These are phyloP conservation scores for Cercospora canescens DNA, from an alignment of 2,329 filamentous ascomycete species.

Conservation along the genomic window DNA sequence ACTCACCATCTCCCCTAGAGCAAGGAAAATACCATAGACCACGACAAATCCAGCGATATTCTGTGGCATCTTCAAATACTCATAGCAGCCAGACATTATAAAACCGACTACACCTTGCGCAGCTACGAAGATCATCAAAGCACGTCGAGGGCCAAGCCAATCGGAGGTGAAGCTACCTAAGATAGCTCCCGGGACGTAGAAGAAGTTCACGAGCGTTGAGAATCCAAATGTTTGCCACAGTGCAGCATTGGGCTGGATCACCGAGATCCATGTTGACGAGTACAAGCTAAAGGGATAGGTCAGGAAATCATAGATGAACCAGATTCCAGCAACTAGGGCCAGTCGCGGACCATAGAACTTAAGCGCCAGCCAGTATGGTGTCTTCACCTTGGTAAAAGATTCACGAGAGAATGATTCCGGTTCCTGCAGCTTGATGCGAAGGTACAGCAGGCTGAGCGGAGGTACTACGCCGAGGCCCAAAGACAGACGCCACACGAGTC, in stretches of 20 bases:
- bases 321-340: slow-evolving; percentile 69
- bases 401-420: slow-evolving; percentile 74
- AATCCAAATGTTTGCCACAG: slow-evolving; percentile 82
- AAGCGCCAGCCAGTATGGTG: slow-evolving; percentile 53
- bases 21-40: slow-evolving; percentile 74
- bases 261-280: slow-evolving; percentile 67
- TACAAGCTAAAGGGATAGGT: slow-evolving; percentile 86
- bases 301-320: slow-evolving; percentile 82
- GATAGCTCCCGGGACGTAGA: slow-evolving; percentile 82
- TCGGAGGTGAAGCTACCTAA: slow-evolving; percentile 77
- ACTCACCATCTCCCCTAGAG: slow-evolving; percentile 65
- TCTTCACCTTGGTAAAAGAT: slow-evolving; percentile 61
- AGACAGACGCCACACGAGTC: slow-evolving; percentile 78
- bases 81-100: slow-evolving; percentile 82
- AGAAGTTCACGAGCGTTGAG: slow-evolving; percentile 78
- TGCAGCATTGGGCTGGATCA: slow-evolving; percentile 55
- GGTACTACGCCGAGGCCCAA: slow-evolving; percentile 79
- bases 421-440: slow-evolving; percentile 74
- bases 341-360: slow-evolving; percentile 75
- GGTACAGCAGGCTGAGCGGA: slow-evolving; percentile 67
- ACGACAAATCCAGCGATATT: slow-evolving; percentile 76
- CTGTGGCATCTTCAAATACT: slow-evolving; percentile 62
- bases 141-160: slow-evolving; percentile 73
- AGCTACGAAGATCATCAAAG: slow-evolving; percentile 69
- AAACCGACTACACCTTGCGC: slow-evolving; percentile 79